These are phyloP conservation scores for Euphorbia corollata DNA, from an alignment of 441 rosid genomes.

Conservation along the genomic window DNA sequence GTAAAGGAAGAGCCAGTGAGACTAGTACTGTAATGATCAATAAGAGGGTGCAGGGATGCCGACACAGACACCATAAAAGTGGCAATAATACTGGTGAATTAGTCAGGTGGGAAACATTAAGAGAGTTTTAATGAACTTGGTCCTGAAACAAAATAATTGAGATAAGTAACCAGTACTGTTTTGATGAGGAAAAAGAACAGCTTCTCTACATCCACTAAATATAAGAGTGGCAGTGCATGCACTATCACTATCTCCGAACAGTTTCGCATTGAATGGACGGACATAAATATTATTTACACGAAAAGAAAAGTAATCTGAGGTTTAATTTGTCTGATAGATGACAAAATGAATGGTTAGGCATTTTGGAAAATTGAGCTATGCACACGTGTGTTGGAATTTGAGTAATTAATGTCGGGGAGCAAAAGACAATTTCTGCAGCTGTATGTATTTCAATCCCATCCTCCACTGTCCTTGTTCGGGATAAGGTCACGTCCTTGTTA, in stretches of 20 bases:
- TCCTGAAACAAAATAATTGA: no score
- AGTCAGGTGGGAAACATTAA: no score
- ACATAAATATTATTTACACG: no score
- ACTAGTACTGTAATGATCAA: neutral
- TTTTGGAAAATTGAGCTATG: neutral
- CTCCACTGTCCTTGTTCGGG: neutral
- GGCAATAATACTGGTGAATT: neutral
- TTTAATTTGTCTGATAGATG: neutral
- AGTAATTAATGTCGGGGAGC: constrained; percentile 20
- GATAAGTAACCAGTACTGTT: no score
- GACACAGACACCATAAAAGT: constrained; percentile 1
- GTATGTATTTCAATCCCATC: constrained; percentile 14
- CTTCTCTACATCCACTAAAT: no score
- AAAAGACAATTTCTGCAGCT: constrained; percentile 31
- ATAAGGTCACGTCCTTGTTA: neutral
- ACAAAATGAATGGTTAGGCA: constrained; percentile 21
- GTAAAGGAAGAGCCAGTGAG: no score
- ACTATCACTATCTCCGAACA: neutral
- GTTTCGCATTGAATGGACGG: neutral
- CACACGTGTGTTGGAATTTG: constrained; percentile 40
- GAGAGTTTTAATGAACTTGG: no score
- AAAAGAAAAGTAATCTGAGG: no score
- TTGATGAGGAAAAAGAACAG: no score
- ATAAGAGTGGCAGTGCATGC: no score
- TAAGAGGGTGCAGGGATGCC: neutral